phyloP scores from a whole-genome alignment of 2,329 filamentous ascomycete species.

The Raffaelea ambrosiae region DNA sequence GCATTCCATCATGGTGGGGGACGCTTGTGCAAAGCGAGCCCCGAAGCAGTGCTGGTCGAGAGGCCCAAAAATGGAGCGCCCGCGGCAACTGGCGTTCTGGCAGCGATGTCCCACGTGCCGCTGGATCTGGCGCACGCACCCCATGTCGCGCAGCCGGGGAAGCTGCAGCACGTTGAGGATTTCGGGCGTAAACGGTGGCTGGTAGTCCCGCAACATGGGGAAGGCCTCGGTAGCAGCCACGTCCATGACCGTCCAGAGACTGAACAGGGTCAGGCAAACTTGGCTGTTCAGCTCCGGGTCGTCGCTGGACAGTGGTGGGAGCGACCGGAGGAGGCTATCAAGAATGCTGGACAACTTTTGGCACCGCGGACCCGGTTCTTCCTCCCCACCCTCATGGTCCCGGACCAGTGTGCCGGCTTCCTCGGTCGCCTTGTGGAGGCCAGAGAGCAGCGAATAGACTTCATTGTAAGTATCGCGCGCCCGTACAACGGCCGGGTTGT shows the following conservation, averaged over 20 bases:
- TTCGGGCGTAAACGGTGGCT: conserved; percentile 39
- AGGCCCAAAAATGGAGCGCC: conserved; percentile 38
- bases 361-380: not conserved
- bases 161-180: conserved; percentile 49
- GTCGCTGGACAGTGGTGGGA: conserved; percentile 23
- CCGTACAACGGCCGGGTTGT: not conserved
- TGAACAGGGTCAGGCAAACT: conserved; percentile 45
- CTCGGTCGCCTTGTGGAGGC: not conserved
- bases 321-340: not conserved
- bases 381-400: no score
- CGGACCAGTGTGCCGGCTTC: not conserved
- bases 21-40: conserved; percentile 32
- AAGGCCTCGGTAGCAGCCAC: conserved; percentile 28
- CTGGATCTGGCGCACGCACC: conserved; percentile 40
- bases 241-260: conserved; percentile 52
- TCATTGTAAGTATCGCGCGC: not conserved
- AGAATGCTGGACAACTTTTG: not conserved
- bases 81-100: conserved; percentile 8
- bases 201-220: conserved; percentile 40
- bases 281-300: conserved; percentile 41
- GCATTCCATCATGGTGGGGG: conserved; percentile 13
- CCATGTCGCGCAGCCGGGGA: conserved; percentile 35
- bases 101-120: conserved; percentile 34
- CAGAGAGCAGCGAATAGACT: not conserved
- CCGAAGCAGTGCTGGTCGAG: conserved; percentile 34